Base-by-base conservation (phyloP, 1,139 yeast genomes). In the Ashbya aceris region DNA sequence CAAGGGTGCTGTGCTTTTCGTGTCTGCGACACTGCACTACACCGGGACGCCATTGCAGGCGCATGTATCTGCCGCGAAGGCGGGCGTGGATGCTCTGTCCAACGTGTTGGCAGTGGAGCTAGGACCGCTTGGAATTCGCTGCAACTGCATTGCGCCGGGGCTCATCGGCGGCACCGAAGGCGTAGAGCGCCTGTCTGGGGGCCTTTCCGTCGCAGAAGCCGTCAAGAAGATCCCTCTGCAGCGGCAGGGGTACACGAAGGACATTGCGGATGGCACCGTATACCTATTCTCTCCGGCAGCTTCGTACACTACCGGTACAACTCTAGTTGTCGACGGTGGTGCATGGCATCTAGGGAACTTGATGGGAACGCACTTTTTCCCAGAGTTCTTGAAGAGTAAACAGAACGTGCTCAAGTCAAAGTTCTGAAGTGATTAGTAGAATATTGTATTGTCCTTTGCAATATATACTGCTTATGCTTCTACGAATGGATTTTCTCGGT, bases 21-120 rank as follows among this genome's bases (percentile, higher is more conserved):
- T 87, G 12, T 76, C 87, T 41, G 94, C 96, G 2, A 86, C 96
- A 1, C 69, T 87, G 44, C 96, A 87, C 62, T 84, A 83, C 62
- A 76, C 80, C 53, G 96, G 96, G 13, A 76, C 83, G 7, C 95
- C 95, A 7, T 77, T 82, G 65, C 96, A 87, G 64, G 58, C 76
- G 6, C 96, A 86, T 52, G 95, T 85, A 1, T 83, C 87, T 2
- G 95, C 96, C 0, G 96, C 96, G 6, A 87, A 87, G 65, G 95
- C 96, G 1, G 96, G 95, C 14, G 76, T 87, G 30, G 96, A 89
- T 58, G 93, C 95, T 0, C 67, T 87, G 36, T 78, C 87, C 14
- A 78, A 81, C 50, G 81, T 86, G 0, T 64, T 87, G 48, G 94
- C 96, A 0, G 87, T 84, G 7, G 96, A 87, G 62, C 69, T 85